These are phyloP conservation scores for Trichoderma gracile DNA, from an alignment of 2,329 filamentous ascomycete species.

Conservation along the genomic window DNA sequence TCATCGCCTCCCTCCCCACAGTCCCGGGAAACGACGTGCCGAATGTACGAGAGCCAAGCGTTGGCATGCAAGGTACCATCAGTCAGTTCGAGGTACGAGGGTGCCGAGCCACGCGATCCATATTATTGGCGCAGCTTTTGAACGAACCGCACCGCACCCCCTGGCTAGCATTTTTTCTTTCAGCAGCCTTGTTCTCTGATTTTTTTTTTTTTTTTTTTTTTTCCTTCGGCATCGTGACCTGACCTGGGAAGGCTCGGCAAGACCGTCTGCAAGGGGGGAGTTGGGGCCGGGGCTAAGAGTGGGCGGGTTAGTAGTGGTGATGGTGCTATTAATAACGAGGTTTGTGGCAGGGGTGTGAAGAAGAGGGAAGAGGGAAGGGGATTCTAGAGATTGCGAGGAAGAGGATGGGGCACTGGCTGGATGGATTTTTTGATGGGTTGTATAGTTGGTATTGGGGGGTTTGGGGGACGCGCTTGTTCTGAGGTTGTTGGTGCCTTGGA, in stretches of 20 bases:
- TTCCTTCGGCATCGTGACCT: conserved; percentile 4
- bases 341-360: background rate
- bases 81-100: background rate
- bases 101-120: conserved; percentile 8
- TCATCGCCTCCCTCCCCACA: background rate
- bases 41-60: no score
- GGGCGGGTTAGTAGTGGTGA: background rate
- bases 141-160: background rate
- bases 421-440: no score
- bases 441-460: no score
- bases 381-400: no score
- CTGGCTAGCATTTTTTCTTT: conserved; percentile 1
- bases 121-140: background rate
- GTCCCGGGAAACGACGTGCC: background rate
- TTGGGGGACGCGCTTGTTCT: no score
- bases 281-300: no score
- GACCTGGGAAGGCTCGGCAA: background rate
- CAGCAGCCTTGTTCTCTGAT: background rate
- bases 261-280: background rate
- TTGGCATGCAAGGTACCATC: no score
- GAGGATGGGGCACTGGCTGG: no score
- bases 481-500: no score
- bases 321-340: conserved; percentile 22
- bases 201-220: background rate
- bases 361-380: no score